Conservation (phyloP, 2,329 filamentous ascomycete genomes). For the Plenodomus lindquistii region DNA sequence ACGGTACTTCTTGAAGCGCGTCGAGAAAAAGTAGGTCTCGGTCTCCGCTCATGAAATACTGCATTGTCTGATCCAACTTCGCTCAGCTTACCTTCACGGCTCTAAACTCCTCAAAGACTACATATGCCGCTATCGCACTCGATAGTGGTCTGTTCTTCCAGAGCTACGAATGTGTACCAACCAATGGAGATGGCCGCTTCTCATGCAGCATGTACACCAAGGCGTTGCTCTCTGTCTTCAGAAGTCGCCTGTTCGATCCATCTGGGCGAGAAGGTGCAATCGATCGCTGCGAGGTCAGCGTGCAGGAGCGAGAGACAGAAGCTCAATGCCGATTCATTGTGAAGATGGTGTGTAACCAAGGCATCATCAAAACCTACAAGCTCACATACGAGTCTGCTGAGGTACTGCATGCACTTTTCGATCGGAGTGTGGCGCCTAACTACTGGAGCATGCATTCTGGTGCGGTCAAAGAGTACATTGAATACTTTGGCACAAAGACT, state of each 20-base stretch:
- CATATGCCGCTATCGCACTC: slow-evolving; percentile 74
- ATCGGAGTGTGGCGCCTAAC: slow-evolving; percentile 66
- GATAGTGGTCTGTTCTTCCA: slow-evolving; percentile 71
- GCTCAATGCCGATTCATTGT: slow-evolving; percentile 73
- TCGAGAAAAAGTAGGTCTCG: slow-evolving; percentile 62
- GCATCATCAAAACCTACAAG: slow-evolving; percentile 76
- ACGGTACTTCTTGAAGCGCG: slow-evolving; percentile 75
- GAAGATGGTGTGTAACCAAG: slow-evolving; percentile 74
- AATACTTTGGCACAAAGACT: slow-evolving; percentile 79
- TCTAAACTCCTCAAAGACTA: slow-evolving; percentile 79
- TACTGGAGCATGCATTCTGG: slow-evolving; percentile 74
- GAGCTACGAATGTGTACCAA: slow-evolving; percentile 66
- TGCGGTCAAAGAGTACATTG: slow-evolving; percentile 73
- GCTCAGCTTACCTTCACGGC: slow-evolving; percentile 69
- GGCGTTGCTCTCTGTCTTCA: slow-evolving; percentile 71
- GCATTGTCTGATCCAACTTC: slow-evolving; percentile 18
- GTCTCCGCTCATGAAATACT: slow-evolving; percentile 13
- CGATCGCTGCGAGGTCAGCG: slow-evolving; percentile 72
- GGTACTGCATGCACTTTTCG: slow-evolving; percentile 78
- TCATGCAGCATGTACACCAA: slow-evolving; percentile 76
- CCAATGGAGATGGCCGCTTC: slow-evolving; percentile 57
- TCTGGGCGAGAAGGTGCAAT: slow-evolving; percentile 71
- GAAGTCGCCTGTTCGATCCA: slow-evolving; percentile 65
- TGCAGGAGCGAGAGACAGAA: slow-evolving; percentile 71
- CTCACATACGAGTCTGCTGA: slow-evolving; percentile 74